A percentile compares a stretch with the other conserved stretches of the same genome.
Conservation (phyloP, 805 yeast species). For the Yamadazyma sp. region DNA sequence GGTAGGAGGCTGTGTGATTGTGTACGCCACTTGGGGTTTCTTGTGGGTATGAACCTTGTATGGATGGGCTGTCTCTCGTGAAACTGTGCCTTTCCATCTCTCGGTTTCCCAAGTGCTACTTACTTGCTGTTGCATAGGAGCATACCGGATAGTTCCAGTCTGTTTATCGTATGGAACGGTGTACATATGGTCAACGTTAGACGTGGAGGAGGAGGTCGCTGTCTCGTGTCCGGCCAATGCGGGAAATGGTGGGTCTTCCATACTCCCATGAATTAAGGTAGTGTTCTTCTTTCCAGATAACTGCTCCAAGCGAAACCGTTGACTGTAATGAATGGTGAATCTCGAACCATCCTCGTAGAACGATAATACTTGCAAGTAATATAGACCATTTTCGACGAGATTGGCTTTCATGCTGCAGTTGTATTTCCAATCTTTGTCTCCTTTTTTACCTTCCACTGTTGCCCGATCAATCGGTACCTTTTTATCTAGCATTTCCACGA, state of each 20-base stretch:
- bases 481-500: constrained; percentile 5
- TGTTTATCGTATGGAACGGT: constrained; percentile 16
- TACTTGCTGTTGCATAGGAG: constrained; percentile 16
- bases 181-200: constrained; percentile 7
- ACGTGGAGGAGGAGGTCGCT: constrained; percentile 1
- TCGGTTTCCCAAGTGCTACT: constrained; percentile 6
- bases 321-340: constrained; percentile 15
- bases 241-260: constrained; percentile 12
- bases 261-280: constrained; percentile 9
- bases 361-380: constrained; percentile 14
- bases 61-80: neutral
- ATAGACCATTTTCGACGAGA: constrained; percentile 12
- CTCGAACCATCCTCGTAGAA: neutral
- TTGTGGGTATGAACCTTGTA: constrained; percentile 4
- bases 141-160: constrained; percentile 15
- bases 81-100: constrained; percentile 5
- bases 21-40: constrained; percentile 12
- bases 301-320: constrained; percentile 9
- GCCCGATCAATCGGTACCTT: neutral
- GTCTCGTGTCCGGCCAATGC: constrained; percentile 1
- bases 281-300: constrained; percentile 8
- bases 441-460: neutral
- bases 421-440: constrained; percentile 7
- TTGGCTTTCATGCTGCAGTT: neutral
- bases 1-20: constrained; percentile 17